Base-by-base conservation (phyloP, 2,329 filamentous ascomycete genomes). In the Alternaria tenuissima region DNA sequence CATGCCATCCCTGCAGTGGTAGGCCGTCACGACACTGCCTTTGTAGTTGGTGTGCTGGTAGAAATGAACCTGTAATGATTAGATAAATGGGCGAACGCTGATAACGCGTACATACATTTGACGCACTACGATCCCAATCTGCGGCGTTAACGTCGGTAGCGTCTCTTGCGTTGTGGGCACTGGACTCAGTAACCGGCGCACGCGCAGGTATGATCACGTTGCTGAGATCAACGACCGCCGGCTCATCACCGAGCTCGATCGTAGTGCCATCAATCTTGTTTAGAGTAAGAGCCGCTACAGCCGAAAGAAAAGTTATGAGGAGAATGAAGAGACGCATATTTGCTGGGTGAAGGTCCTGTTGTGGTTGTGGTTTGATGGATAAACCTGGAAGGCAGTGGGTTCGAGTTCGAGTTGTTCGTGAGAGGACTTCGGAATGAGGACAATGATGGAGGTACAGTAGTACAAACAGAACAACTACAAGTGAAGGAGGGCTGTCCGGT, bases 191-290 rank as follows among this genome's bases (percentile, higher is more conserved):
- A 4, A 34, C 46, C 11, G 16, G 24, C 2, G 34, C 34, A 4
- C 22, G 22, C 22, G n/a, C 22, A 52, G 52, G 52, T 7, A 44
- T 32, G 52, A 55, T 55, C 39, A 55, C 52, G 2, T 46, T 24
- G 41, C 52, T 46, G 52, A 44, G 30, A 18, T 55, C 52, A 41
- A 55, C 20, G 11, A 46, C 36, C 42, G 28, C 46, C 7, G 52
- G 52, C 41, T 26, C 30, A 22, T 46, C 52, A 28, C 41, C 4
- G 16, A 55, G 30, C 34, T 46, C 52, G 28, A 55, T 42, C 41
- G 30, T 28, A 22, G 52, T 47, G 14, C 52, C 41, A 18, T 55
- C 52, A 3, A 28, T 44, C 22, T 36, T 46, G 42, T 46, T 36
- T 16, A 55, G 30, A n/a, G 52, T 47, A 30, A 55, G 9, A 12